A percentile compares a stretch with the other conserved stretches of the same genome.
Evolutionary conservation across 441 rosid genomes (phyloP).

Genomic region (Dalechampia spathulata): DNA sequence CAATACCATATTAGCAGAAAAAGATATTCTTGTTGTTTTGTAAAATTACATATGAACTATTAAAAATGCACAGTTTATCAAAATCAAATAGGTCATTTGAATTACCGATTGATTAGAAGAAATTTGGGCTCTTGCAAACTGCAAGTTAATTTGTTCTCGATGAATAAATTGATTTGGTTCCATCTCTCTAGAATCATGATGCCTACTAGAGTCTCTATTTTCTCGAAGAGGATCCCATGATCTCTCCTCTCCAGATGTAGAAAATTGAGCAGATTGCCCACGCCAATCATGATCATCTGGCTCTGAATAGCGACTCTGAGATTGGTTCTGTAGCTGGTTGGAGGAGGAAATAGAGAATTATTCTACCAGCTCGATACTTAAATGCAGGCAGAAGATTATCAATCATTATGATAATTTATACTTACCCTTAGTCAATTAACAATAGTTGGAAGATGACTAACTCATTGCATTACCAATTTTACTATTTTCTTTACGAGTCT

Average conservation of each 20-base stretch:
- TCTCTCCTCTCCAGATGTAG: slow-evolving; percentile 62
- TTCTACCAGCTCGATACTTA: background rate
- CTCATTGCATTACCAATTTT: background rate
- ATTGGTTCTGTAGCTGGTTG: slow-evolving; percentile 38
- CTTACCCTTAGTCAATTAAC: background rate
- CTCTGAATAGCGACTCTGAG: slow-evolving; percentile 63
- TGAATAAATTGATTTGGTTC: no score
- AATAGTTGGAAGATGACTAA: background rate
- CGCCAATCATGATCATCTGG: slow-evolving; percentile 93
- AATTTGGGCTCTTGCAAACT: slow-evolving; percentile 32
- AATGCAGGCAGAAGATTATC: background rate
- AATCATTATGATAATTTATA: background rate
- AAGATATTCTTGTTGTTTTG: no score
- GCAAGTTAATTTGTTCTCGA: no score
- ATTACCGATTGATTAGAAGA: slow-evolving; percentile 54
- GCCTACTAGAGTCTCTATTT: slow-evolving; percentile 37
- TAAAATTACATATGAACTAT: background rate
- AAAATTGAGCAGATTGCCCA: slow-evolving; percentile 48
- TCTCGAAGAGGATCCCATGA: slow-evolving; percentile 57
- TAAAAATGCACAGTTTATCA: background rate
- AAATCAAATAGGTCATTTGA: background rate
- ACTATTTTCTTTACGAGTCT: background rate
- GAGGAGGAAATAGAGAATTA: background rate
- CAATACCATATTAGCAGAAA: no score
- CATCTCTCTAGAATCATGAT: slow-evolving; percentile 35